phyloP scores from a whole-genome alignment of 306 rosid genomes.

The Gastrolobium bilobum region DNA sequence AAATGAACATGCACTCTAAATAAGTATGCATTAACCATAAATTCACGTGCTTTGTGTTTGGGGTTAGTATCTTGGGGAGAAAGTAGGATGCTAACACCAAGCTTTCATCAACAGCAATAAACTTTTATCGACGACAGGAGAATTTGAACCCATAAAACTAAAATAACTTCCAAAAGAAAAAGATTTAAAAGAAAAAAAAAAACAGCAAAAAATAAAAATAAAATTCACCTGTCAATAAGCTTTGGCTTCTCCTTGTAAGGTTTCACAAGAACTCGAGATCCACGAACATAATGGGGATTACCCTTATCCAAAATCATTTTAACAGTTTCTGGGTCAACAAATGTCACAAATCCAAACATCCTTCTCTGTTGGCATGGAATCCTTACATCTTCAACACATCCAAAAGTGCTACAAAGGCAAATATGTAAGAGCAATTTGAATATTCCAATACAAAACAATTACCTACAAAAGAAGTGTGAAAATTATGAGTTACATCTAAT shows the following conservation, averaged over 20 bases:
- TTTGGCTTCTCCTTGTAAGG: conserved; percentile 89
- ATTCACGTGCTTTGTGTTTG: background rate
- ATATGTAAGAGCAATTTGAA: conserved; percentile 25
- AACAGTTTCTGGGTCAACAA: conserved; percentile 71
- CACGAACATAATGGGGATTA: conserved; percentile 78
- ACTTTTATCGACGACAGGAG: background rate
- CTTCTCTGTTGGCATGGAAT: conserved; percentile 84
- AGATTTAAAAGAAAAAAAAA: background rate
- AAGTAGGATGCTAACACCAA: background rate
- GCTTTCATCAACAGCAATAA: background rate
- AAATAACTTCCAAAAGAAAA: background rate
- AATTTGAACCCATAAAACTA: conserved; percentile 5
- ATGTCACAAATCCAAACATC: conserved; percentile 96
- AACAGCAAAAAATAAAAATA: conserved; percentile 1
- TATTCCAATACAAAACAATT: background rate
- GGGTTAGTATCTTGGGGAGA: background rate
- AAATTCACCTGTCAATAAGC: conserved; percentile 63
- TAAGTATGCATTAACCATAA: background rate
- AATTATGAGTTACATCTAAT: background rate
- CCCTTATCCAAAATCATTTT: conserved; percentile 70
- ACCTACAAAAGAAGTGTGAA: conserved; percentile 27
- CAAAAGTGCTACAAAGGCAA: conserved; percentile 61
- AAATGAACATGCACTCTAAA: background rate
- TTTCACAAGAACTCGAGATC: conserved; percentile 85
- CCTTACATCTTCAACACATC: conserved; percentile 87